Conservation (phyloP, 116 monocot genomes). For the Trichopus zeylanicus region DNA sequence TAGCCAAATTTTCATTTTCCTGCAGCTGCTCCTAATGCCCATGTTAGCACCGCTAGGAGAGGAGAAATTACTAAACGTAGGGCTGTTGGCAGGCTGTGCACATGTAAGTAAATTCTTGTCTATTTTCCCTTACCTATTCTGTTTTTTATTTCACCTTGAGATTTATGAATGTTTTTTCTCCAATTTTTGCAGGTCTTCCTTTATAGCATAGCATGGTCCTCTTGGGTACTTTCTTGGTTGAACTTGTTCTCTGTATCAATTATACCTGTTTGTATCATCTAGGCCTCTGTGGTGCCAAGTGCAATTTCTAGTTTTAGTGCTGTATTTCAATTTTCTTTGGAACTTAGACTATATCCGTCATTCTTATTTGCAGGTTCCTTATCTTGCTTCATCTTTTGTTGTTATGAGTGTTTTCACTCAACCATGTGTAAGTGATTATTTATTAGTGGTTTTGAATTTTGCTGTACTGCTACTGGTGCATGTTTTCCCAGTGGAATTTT, state of each 20-base stretch:
- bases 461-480: background rate
- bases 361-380: constrained; percentile 69
- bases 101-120: constrained; percentile 40
- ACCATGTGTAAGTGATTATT: constrained; percentile 74
- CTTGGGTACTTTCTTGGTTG: constrained; percentile 47
- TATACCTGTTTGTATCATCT: no score
- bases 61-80: constrained; percentile 67
- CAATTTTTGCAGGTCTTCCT: constrained; percentile 61
- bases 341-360: background rate
- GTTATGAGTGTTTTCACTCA: constrained; percentile 50
- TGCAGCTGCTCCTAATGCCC: constrained; percentile 80
- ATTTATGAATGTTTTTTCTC: constrained; percentile 5
- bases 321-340: no score
- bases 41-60: constrained; percentile 56
- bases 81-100: constrained; percentile 57
- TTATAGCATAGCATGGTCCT: constrained; percentile 83
- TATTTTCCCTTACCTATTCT: background rate
- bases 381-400: constrained; percentile 50
- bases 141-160: no score
- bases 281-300: no score
- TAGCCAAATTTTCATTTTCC: constrained; percentile 4
- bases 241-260: background rate
- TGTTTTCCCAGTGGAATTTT: background rate
- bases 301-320: background rate
- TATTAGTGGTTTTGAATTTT: background rate